These are phyloP conservation scores for Acanthamoeba triangularis DNA, from an alignment of 208 protist genomes.

Conservation along the genomic window DNA sequence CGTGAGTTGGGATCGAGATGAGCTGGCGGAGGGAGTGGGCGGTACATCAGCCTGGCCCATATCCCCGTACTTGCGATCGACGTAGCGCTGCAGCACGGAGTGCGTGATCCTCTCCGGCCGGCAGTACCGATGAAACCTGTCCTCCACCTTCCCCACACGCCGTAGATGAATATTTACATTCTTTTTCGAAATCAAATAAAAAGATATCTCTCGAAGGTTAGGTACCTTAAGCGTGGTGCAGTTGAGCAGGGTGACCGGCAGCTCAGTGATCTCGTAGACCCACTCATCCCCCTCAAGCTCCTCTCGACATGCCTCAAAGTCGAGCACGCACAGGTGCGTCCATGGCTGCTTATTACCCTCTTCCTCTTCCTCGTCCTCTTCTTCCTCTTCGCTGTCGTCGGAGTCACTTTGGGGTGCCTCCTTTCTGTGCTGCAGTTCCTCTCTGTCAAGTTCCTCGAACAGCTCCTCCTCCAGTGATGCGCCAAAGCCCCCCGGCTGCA, in stretches of 20 bases:
- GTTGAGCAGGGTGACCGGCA: conserved; percentile 24
- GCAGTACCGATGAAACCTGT: conserved; percentile 5
- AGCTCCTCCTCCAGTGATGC: not conserved
- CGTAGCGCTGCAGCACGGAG: not conserved
- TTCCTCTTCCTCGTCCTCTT: not conserved
- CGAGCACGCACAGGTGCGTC: conserved; percentile 13
- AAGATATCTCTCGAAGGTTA: not conserved
- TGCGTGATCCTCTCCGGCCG: not conserved
- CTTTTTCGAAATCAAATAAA: not conserved
- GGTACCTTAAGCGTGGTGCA: not conserved
- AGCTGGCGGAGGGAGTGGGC: not conserved
- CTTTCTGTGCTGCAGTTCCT: not conserved
- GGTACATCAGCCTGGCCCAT: not conserved
- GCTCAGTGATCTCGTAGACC: not conserved
- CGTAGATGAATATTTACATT: not conserved
- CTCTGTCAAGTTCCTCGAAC: not conserved
- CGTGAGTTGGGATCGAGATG: no score
- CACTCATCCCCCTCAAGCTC: not conserved
- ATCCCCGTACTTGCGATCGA: not conserved
- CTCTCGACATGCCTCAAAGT: not conserved
- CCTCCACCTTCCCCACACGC: not conserved
- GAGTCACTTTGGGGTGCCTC: not conserved
- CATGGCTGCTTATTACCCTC: not conserved
- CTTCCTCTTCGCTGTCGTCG: not conserved
- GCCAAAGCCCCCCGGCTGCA: not conserved